Conservation (phyloP, 2,329 filamentous ascomycete genomes). For the Alternaria conjuncta region DNA sequence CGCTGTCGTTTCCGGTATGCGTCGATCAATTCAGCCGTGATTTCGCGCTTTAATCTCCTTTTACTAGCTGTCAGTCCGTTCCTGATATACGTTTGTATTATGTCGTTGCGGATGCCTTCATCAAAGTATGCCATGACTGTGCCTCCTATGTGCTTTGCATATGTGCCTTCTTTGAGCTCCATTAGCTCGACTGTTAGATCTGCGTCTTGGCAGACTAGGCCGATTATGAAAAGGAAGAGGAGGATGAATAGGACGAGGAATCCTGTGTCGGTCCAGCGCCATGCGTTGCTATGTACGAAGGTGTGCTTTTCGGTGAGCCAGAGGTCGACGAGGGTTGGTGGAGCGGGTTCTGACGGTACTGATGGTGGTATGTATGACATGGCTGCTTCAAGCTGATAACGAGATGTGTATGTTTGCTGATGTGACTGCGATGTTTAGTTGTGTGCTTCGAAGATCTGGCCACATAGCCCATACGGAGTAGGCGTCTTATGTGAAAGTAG, state of each 20-base stretch:
- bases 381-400: background rate
- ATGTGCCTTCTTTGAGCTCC: background rate
- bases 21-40: background rate
- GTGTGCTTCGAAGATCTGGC: background rate
- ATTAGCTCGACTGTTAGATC: background rate
- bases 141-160: background rate
- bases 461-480: background rate
- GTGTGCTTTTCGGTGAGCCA: background rate
- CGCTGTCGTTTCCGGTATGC: background rate
- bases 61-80: rapidly evolving
- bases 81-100: background rate
- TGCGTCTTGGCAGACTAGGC: background rate
- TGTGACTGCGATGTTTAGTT: background rate
- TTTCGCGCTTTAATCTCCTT: background rate
- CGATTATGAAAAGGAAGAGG: background rate
- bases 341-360: background rate
- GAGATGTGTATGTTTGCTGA: background rate
- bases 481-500: background rate
- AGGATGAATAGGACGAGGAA: background rate
- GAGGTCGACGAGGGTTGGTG: background rate
- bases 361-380: background rate
- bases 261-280: background rate
- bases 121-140: background rate
- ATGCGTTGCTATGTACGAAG: background rate
- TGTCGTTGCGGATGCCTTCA: background rate